Evolutionary conservation across 108 stramenopile species (phyloP).

Genomic region (Skeletonema grethae): DNA sequence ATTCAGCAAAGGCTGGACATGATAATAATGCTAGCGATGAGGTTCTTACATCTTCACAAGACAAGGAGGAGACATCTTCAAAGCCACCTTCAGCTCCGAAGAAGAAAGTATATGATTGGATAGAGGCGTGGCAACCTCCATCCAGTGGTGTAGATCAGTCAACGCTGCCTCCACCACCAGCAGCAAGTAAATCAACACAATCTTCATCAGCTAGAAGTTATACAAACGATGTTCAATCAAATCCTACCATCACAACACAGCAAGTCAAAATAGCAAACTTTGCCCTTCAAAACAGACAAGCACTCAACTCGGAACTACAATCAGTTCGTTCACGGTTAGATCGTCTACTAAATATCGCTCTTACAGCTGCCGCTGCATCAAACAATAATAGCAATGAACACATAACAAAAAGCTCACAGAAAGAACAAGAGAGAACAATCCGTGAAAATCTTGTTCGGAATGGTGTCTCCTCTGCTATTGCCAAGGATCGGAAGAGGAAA

Average conservation of each 20-base stretch:
- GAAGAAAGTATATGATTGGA: conserved; percentile 61
- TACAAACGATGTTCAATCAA: neutral
- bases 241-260: neutral
- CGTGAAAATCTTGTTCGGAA: conserved; percentile 46
- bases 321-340: conserved; percentile 39
- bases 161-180: neutral
- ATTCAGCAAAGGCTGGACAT: neutral
- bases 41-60: neutral
- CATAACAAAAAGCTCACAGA: neutral
- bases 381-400: neutral
- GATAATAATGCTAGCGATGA: neutral
- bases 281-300: conserved; percentile 31
- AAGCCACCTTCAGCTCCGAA: neutral
- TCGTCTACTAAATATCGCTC: conserved; percentile 23
- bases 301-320: conserved; percentile 29
- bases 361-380: conserved; percentile 7
- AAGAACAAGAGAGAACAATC: conserved; percentile 22
- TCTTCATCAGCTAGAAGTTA: neutral
- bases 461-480: conserved; percentile 34
- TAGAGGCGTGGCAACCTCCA: conserved; percentile 71
- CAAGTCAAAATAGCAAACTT: conserved; percentile 15
- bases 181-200: neutral
- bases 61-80: neutral
- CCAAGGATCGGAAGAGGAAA: conserved; percentile 30
- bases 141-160: conserved; percentile 6